phyloP scores from a whole-genome alignment of 495 filamentous ascomycete species.

The Evernia prunastri region DNA sequence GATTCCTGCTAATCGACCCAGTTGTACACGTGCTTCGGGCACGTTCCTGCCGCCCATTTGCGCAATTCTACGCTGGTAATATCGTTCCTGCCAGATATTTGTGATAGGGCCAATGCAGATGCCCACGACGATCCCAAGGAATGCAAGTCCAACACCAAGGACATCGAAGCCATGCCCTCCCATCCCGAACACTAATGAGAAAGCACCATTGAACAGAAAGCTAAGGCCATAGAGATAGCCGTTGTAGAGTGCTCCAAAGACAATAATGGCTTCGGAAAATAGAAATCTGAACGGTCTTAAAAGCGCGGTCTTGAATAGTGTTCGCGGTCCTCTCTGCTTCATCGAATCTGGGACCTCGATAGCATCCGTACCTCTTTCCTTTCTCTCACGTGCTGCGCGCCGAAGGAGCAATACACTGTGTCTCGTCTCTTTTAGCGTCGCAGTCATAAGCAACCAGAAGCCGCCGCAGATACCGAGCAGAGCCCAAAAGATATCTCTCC shows the following conservation, averaged over 20 bases:
- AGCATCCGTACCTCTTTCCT: slow-evolving; percentile 17
- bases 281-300: slow-evolving; percentile 35
- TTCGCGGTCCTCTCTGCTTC: slow-evolving; percentile 20
- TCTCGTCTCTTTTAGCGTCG: slow-evolving; percentile 41
- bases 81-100: slow-evolving; percentile 40
- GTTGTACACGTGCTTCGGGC: slow-evolving; percentile 35
- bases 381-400: slow-evolving; percentile 24
- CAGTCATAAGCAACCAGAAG: slow-evolving; percentile 36
- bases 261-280: slow-evolving; percentile 35
- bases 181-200: slow-evolving; percentile 40
- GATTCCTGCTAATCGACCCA: slow-evolving; percentile 28
- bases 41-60: slow-evolving; percentile 27
- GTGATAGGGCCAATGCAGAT: slow-evolving; percentile 37
- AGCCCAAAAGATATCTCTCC: slow-evolving; percentile 43
- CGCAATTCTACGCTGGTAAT: slow-evolving; percentile 28
- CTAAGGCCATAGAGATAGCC: slow-evolving; percentile 37
- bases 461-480: slow-evolving; percentile 42
- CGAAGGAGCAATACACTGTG: slow-evolving; percentile 32
- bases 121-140: slow-evolving; percentile 40
- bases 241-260: slow-evolving; percentile 35
- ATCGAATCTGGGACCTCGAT: slow-evolving; percentile 24
- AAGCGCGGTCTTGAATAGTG: slow-evolving; percentile 32
- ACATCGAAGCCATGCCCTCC: slow-evolving; percentile 40
- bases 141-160: slow-evolving; percentile 35
- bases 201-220: slow-evolving; percentile 38